Percentiles rank a stretch among this genome's conserved stretches.
These are phyloP conservation scores for Parafenestella ontariensis DNA, from an alignment of 2,329 filamentous ascomycete species.

Conservation along the genomic window DNA sequence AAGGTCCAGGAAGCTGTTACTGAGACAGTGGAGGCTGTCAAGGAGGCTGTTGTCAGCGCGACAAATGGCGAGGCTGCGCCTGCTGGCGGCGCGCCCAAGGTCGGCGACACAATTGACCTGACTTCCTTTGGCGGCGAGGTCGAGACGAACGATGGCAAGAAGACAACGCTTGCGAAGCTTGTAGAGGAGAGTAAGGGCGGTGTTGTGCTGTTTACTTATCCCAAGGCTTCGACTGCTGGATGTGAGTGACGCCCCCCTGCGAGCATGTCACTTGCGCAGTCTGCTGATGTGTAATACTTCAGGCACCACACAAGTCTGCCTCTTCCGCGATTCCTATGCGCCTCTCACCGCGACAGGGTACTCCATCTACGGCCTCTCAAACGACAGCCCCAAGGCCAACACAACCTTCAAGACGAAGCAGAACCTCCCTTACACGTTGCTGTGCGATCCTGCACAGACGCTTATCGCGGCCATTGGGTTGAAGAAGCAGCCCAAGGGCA, in stretches of 20 bases:
- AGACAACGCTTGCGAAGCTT: constrained; percentile 80
- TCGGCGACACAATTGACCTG: constrained; percentile 62
- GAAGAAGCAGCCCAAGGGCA: constrained; percentile 82
- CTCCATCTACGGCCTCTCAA: constrained; percentile 87
- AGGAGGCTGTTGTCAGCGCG: constrained; percentile 40
- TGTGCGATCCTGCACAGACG: constrained; percentile 78
- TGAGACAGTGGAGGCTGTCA: constrained; percentile 42
- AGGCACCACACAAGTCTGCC: constrained; percentile 93
- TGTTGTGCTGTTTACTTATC: constrained; percentile 93
- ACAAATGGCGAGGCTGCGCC: constrained; percentile 33
- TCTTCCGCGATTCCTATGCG: constrained; percentile 87
- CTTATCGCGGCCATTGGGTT: constrained; percentile 89
- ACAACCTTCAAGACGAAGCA: constrained; percentile 92
- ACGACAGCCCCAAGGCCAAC: constrained; percentile 89
- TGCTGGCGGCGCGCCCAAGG: constrained; percentile 37
- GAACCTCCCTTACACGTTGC: constrained; percentile 82
- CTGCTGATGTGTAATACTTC: constrained; percentile 15
- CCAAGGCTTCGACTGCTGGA: constrained; percentile 90
- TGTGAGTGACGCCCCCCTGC: constrained; percentile 68
- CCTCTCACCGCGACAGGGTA: constrained; percentile 79
- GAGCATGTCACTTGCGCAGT: neutral
- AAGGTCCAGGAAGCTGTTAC: constrained; percentile 43
- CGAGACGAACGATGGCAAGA: constrained; percentile 82
- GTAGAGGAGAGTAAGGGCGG: constrained; percentile 83
- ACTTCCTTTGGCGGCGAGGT: constrained; percentile 71